Percentiles rank a stretch among this genome's conserved stretches.
These are phyloP conservation scores for Aciculosporium take DNA, from an alignment of 2,329 filamentous ascomycete species.

Conservation along the genomic window DNA sequence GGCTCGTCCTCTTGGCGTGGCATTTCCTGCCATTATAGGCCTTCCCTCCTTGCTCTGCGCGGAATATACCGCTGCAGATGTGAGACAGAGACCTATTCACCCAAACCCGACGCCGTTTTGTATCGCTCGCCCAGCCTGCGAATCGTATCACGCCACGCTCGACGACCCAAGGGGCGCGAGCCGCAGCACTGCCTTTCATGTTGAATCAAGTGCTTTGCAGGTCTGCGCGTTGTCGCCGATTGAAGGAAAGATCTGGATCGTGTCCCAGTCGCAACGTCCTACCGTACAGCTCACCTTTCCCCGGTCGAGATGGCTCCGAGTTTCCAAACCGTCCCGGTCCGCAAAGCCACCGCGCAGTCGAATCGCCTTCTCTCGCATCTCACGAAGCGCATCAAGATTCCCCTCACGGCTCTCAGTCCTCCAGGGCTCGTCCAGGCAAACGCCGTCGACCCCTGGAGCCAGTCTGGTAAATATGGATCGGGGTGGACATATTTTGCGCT, in stretches of 20 bases:
- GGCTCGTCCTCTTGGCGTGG: neutral
- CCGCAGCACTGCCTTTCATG: conserved; percentile 1
- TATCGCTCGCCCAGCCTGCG: neutral
- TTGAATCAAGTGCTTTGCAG: neutral
- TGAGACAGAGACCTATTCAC: neutral
- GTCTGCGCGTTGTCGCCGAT: conserved; percentile 3
- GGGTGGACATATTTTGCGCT: conserved; percentile 84
- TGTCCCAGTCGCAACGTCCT: neutral
- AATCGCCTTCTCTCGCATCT: conserved; percentile 24
- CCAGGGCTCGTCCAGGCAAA: conserved; percentile 47
- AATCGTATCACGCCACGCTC: neutral
- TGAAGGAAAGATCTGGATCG: neutral
- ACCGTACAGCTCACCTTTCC: conserved; percentile 1
- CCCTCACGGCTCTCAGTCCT: conserved; percentile 43
- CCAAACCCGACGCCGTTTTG: neutral
- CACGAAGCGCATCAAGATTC: conserved; percentile 44
- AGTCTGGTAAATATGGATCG: conserved; percentile 72
- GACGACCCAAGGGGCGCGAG: neutral
- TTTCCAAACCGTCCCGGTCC: conserved; percentile 16
- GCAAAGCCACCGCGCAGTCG: conserved; percentile 19
- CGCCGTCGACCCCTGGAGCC: conserved; percentile 61
- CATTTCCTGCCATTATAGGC: neutral
- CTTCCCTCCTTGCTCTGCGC: neutral
- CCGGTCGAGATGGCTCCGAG: conserved; percentile 27
- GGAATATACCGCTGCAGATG: neutral